Percentiles rank a stretch among this genome's conserved stretches.
Evolutionary conservation across 768 basidiomycete species (phyloP).

Genomic region (Hortiboletus campestris): DNA sequence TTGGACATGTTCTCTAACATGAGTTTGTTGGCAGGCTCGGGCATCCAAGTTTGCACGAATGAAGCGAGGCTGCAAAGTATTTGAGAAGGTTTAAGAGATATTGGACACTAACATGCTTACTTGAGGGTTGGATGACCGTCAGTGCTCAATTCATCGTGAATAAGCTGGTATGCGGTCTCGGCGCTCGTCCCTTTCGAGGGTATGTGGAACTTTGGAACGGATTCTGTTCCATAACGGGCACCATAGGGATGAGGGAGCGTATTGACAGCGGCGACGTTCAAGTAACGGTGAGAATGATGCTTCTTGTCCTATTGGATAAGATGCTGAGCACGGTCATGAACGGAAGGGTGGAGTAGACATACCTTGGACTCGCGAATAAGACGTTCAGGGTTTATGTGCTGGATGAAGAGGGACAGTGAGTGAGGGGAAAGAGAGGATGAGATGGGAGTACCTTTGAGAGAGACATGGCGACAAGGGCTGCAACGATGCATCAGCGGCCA

Average conservation of each 20-base stretch:
- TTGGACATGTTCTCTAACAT: slow-evolving; percentile 65
- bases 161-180: slow-evolving; percentile 52
- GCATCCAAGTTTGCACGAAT: slow-evolving; percentile 69
- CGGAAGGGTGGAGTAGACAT: slow-evolving; percentile 5
- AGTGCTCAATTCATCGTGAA: slow-evolving; percentile 62
- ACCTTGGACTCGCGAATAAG: slow-evolving; percentile 61
- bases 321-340: not conserved
- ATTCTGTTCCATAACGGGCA: slow-evolving; percentile 61
- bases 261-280: slow-evolving; percentile 36
- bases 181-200: slow-evolving; percentile 58
- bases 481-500: not conserved
- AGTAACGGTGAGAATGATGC: slow-evolving; percentile 29
- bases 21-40: slow-evolving; percentile 48
- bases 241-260: slow-evolving; percentile 49
- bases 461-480: slow-evolving; percentile 40
- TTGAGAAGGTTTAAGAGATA: not conserved
- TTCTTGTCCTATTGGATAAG: slow-evolving; percentile 46
- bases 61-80: slow-evolving; percentile 46
- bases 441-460: slow-evolving; percentile 51
- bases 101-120: slow-evolving; percentile 4
- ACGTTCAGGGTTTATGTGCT: slow-evolving; percentile 69
- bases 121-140: slow-evolving; percentile 59
- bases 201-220: slow-evolving; percentile 68
- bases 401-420: not conserved
- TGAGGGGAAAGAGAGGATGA: not conserved